These are phyloP conservation scores for Diddensiella transvaalensis DNA, from an alignment of 805 yeast genomes.

Conservation along the genomic window DNA sequence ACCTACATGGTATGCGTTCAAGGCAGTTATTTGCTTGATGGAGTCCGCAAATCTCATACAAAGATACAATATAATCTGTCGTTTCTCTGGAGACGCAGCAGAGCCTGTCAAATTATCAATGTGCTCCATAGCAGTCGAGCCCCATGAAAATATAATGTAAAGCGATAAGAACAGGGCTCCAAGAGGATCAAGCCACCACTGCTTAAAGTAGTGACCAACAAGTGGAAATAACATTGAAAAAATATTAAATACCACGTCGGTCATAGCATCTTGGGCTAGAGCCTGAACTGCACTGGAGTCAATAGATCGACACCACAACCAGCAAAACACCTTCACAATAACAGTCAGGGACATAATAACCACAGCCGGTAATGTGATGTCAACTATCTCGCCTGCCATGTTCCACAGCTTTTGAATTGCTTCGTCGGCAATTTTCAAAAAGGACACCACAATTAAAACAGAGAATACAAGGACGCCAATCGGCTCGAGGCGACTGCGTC, in stretches of 20 bases:
- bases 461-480: slow-evolving; percentile 74
- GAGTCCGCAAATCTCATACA: slow-evolving; percentile 66
- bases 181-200: slow-evolving; percentile 72
- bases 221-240: slow-evolving; percentile 71
- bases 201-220: slow-evolving; percentile 46
- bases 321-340: slow-evolving; percentile 55
- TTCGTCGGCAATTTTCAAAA: slow-evolving; percentile 67
- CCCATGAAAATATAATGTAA: slow-evolving; percentile 65
- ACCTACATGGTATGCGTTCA: slow-evolving; percentile 75
- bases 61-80: slow-evolving; percentile 63
- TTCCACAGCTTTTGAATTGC: slow-evolving; percentile 49
- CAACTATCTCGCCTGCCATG: slow-evolving; percentile 38
- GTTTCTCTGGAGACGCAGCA: slow-evolving; percentile 57
- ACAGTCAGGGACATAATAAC: slow-evolving; percentile 63
- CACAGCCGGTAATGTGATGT: slow-evolving; percentile 48
- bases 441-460: slow-evolving; percentile 64
- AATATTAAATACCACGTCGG: slow-evolving; percentile 69
- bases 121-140: slow-evolving; percentile 62
- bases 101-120: slow-evolving; percentile 74
- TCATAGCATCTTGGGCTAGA: slow-evolving; percentile 75
- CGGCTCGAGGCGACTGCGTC: slow-evolving; percentile 70
- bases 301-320: slow-evolving; percentile 58
- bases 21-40: slow-evolving; percentile 58
- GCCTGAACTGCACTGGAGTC: slow-evolving; percentile 70
- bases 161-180: slow-evolving; percentile 65